Percentiles rank a stretch among this genome's conserved stretches.
phyloP scores from a whole-genome alignment of 139 green algal species.

The Ettlia oleoabundans region DNA sequence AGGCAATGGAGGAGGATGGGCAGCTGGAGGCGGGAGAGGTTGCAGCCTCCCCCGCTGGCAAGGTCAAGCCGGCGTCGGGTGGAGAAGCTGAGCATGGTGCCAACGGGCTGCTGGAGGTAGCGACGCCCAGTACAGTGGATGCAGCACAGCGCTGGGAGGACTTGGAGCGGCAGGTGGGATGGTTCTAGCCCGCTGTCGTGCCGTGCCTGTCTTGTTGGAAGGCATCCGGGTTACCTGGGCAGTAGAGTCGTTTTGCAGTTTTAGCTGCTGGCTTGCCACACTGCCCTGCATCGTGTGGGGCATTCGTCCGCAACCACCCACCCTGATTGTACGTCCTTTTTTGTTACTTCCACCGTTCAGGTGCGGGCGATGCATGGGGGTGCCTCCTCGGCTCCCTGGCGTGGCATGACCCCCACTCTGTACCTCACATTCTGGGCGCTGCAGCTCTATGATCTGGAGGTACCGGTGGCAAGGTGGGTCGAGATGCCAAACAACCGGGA shows the following conservation, averaged over 20 bases:
- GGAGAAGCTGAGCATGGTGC: neutral
- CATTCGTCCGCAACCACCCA: neutral
- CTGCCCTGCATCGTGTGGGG: neutral
- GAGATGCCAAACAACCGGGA: no score
- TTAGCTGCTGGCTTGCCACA: neutral
- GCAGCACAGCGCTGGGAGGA: conserved; percentile 28
- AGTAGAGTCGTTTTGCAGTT: no score
- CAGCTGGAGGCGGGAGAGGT: no score
- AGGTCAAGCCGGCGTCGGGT: neutral
- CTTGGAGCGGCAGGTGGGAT: conserved; percentile 26
- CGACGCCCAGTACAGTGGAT: no score
- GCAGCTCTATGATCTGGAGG: conserved; percentile 73
- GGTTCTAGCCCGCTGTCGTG: neutral
- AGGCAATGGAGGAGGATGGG: conserved; percentile 36
- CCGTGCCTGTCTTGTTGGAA: neutral
- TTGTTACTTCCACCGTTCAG: no score
- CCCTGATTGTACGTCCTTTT: no score
- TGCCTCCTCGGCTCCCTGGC: conserved; percentile 35
- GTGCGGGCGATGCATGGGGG: conserved; percentile 10
- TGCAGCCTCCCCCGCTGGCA: neutral
- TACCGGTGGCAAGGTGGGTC: conserved; percentile 49
- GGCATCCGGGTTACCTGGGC: no score
- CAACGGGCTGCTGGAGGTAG: no score
- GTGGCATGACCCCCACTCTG: conserved; percentile 62
- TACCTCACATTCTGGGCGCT: conserved; percentile 83